A percentile compares a stretch with the other conserved stretches of the same genome.
phyloP scores from a whole-genome alignment of 768 basidiomycete genomes.

The Boletus speciosus region DNA sequence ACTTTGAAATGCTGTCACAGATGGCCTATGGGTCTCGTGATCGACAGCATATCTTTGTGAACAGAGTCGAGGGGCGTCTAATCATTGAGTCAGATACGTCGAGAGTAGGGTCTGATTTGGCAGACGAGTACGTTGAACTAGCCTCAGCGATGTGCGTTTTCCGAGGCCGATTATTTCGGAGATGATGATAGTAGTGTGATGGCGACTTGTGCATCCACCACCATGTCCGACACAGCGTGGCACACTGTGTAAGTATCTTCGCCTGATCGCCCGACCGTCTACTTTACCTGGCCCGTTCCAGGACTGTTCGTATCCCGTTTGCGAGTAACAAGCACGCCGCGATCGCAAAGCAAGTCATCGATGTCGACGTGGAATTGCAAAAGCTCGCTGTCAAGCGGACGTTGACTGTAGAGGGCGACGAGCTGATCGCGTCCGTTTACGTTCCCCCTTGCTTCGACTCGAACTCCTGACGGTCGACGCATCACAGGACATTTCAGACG shows the following conservation, averaged over 20 bases:
- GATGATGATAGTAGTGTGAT: neutral
- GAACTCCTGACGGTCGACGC: neutral
- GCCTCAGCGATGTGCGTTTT: neutral
- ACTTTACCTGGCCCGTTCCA: constrained; percentile 20
- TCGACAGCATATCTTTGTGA: neutral
- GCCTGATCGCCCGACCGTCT: neutral
- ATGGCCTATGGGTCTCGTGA: neutral
- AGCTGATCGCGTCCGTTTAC: constrained; percentile 69
- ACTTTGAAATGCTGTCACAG: neutral
- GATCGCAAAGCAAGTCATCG: constrained; percentile 80
- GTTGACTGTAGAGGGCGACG: constrained; percentile 62
- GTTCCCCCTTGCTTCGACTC: neutral
- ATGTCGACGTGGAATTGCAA: constrained; percentile 85
- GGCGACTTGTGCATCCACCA: neutral
- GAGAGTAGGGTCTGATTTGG: neutral
- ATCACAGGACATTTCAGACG: constrained; percentile 62
- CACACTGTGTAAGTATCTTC: constrained; percentile 48
- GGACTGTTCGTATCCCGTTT: constrained; percentile 78
- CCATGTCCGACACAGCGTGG: constrained; percentile 38
- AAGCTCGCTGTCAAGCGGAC: constrained; percentile 72
- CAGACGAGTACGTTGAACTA: too few species aligned
- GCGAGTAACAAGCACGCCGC: constrained; percentile 66
- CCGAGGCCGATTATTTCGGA: neutral
- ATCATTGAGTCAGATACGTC: neutral
- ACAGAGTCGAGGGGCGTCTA: neutral